A percentile compares a stretch with the other conserved stretches of the same genome.
These are phyloP conservation scores for Arxiozyma telluris DNA, from an alignment of 1,139 yeast species.

Conservation along the genomic window DNA sequence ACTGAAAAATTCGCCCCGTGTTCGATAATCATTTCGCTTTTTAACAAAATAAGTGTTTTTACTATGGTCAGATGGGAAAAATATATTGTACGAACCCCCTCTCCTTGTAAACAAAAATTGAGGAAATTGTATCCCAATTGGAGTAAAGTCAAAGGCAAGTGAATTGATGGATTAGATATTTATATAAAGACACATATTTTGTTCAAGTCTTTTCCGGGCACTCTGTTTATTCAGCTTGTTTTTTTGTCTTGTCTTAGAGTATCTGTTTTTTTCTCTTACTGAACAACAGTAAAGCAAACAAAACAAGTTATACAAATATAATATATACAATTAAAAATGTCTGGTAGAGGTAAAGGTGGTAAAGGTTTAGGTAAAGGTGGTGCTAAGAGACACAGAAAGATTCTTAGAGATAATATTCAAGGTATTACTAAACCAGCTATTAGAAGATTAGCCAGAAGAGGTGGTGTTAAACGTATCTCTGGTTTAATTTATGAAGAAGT, in stretches of 20 bases:
- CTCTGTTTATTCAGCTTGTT: not conserved
- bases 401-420: slow-evolving; percentile 97
- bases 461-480: slow-evolving; percentile 99
- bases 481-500: slow-evolving; percentile 98
- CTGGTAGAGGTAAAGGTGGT: slow-evolving; percentile 99
- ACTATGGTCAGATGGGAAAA: slow-evolving; percentile 2
- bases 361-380: slow-evolving; percentile 99
- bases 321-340: slow-evolving; percentile 46
- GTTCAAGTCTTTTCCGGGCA: not conserved
- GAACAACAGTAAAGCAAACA: not conserved
- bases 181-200: not conserved
- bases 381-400: slow-evolving; percentile 99
- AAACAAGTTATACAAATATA: slow-evolving; percentile 2
- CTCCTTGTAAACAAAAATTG: not conserved
- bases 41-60: not conserved
- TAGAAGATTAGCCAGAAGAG: slow-evolving; percentile 99
- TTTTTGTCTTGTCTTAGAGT: too few relatives aligned
- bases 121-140: too few relatives aligned
- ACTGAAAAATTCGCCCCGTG: slow-evolving; percentile 5
- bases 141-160: not conserved
- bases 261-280: not conserved
- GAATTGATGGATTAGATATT: not conserved
- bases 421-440: slow-evolving; percentile 99
- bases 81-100: too few relatives aligned
- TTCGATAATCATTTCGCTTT: not conserved